Conservation (phyloP, 1,284 basidiomycete species). For the Papiliotrema laurentii region DNA sequence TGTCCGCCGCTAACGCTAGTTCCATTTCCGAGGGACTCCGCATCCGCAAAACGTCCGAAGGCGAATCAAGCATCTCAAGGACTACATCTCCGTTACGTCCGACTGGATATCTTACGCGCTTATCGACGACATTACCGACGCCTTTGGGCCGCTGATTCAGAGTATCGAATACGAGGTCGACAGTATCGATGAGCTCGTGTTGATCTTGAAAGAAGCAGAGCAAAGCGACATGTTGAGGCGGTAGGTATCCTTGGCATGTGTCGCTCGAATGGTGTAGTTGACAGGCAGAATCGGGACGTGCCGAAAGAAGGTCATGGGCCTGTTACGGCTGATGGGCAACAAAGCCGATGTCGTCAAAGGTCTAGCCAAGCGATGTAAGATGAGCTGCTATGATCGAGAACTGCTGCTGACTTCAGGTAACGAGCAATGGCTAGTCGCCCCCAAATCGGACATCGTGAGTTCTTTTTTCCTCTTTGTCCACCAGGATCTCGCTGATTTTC, state of each 20-base stretch:
- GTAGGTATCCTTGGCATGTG: constrained; percentile 44
- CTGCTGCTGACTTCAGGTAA: constrained; percentile 55
- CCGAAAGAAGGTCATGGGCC: constrained; percentile 98
- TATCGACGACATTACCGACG: constrained; percentile 99
- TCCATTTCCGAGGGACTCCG: constrained; percentile 95
- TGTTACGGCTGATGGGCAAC: constrained; percentile 91
- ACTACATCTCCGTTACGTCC: constrained; percentile 97
- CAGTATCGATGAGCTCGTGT: constrained; percentile 94
- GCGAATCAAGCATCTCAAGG: constrained; percentile 98
- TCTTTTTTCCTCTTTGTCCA: neutral
- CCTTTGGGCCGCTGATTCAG: constrained; percentile 97
- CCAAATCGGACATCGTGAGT: constrained; percentile 91
- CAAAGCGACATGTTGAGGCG: constrained; percentile 72
- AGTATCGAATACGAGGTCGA: constrained; percentile 99
- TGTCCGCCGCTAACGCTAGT: constrained; percentile 52
- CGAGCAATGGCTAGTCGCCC: constrained; percentile 98
- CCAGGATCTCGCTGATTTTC: neutral
- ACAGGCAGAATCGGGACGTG: constrained; percentile 83
- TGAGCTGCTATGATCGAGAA: neutral
- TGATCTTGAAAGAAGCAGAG: constrained; percentile 86
- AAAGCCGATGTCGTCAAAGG: constrained; percentile 99
- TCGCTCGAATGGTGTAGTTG: neutral
- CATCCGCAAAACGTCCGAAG: constrained; percentile 97
- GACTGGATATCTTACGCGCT: constrained; percentile 99
- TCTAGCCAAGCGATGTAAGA: constrained; percentile 75